Conservation (phyloP, 2,329 filamentous ascomycete species). For the Xylariales sp. region DNA sequence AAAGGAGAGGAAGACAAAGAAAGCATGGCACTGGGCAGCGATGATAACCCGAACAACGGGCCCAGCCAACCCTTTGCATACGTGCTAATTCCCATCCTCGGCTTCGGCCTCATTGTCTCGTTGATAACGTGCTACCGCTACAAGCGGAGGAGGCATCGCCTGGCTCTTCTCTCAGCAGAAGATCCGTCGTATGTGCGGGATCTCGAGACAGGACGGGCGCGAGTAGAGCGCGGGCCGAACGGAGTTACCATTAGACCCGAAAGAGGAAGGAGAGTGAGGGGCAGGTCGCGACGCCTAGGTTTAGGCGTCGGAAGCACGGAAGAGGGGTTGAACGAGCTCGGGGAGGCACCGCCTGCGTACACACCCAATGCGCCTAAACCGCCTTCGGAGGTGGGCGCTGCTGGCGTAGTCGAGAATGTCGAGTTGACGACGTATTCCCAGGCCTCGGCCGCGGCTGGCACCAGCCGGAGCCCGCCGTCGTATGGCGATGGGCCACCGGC, state of each 20-base stretch:
- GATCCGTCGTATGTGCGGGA: conserved; percentile 32
- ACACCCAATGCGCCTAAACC: conserved; percentile 41
- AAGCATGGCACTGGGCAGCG: conserved; percentile 22
- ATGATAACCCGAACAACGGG: conserved; percentile 18
- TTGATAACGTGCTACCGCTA: conserved; percentile 46
- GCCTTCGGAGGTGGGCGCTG: conserved; percentile 25
- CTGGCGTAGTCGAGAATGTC: conserved; percentile 38
- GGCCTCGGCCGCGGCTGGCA: conserved; percentile 30
- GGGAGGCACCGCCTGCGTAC: conserved; percentile 51
- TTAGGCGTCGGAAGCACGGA: conserved; percentile 43
- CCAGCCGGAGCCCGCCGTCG: conserved; percentile 36
- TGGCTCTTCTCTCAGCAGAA: conserved; percentile 33
- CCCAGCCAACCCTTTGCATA: conserved; percentile 42
- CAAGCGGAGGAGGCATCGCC: conserved; percentile 38
- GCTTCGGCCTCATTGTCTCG: conserved; percentile 40
- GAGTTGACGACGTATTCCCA: conserved; percentile 35
- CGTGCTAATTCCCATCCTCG: conserved; percentile 47
- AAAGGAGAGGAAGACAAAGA: neutral
- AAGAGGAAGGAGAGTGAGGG: conserved; percentile 28
- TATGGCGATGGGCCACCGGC: conserved; percentile 25
- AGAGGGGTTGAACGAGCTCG: conserved; percentile 50
- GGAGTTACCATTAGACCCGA: conserved; percentile 24
- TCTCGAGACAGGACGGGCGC: conserved; percentile 41
- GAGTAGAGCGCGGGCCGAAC: conserved; percentile 15
- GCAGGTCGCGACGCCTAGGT: conserved; percentile 29